Evolutionary conservation across 1,284 basidiomycete species (phyloP).

Genomic region (Fomitopsis schrenkii): DNA sequence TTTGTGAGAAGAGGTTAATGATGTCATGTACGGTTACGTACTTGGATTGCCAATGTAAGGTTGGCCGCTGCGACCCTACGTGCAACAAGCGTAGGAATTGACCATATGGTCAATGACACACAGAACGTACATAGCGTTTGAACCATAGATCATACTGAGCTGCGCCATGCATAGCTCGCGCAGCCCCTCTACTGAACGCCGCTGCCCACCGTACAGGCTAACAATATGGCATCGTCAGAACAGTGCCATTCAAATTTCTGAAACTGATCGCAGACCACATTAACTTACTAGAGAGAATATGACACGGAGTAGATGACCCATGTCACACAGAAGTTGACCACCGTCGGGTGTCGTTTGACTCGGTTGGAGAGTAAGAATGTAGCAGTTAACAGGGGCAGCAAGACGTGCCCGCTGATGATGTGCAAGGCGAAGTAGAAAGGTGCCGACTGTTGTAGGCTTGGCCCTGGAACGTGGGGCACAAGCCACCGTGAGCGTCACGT

Average conservation of each 20-base stretch:
- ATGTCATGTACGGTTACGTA: neutral
- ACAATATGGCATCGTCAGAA: neutral
- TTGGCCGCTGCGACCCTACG: constrained; percentile 44
- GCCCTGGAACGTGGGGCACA: neutral
- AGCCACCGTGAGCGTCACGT: too few species aligned
- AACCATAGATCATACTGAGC: constrained; percentile 48
- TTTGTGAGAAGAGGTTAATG: constrained; percentile 31
- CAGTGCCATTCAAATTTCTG: neutral
- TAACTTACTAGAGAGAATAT: constrained; percentile 46
- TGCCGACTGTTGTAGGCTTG: constrained; percentile 1
- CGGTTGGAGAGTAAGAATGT: constrained; percentile 26
- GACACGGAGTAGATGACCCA: constrained; percentile 52
- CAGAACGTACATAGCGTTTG: constrained; percentile 45
- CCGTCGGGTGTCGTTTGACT: constrained; percentile 23
- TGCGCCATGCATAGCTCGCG: constrained; percentile 41
- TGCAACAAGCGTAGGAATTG: neutral
- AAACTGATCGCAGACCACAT: neutral
- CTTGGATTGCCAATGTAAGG: constrained; percentile 40
- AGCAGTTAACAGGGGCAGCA: constrained; percentile 28
- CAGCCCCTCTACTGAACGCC: constrained; percentile 9
- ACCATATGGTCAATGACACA: neutral
- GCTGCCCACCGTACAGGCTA: constrained; percentile 34
- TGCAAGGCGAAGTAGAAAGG: constrained; percentile 22
- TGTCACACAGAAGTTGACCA: constrained; percentile 39
- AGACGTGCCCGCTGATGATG: constrained; percentile 28